Base-by-base conservation (phyloP, 257 asterid species). In the Echium plantagineum region DNA sequence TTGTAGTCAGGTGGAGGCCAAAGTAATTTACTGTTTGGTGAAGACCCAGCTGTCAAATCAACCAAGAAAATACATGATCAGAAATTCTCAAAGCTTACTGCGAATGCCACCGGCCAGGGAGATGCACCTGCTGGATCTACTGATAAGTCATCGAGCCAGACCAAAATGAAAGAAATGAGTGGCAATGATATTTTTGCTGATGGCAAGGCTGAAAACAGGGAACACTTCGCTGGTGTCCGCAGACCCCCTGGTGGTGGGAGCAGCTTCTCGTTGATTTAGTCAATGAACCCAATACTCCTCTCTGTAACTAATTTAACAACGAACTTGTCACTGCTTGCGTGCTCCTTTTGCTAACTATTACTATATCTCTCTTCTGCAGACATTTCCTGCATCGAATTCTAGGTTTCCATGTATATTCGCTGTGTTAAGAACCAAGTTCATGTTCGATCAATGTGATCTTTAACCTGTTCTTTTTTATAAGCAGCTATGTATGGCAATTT, bases 241-340 rank as follows among this genome's bases (percentile, higher is more conserved):
- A 71, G 81, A 71, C 96, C 96, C n/a, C 96, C 94, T 5, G 96
- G 96, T 19, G 95, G 95, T 2, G 94, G 80, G 74, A 90, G 96
- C 81, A 90, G 86, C 86, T 85, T 90, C 19, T 61, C 91, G 38
- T 74, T 90, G 79, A 81, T 83, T 72, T 89, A 80, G 68, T 21
- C 46, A 9, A 35, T 8, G 12, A 35, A 7, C 9, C 46, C 12
- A 5, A 12, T 35, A 7, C 46, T 35, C 12, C 46, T 35, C 46
- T 35, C 12, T 35, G 12, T 35, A 35, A 35, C 46, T 35, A 1
- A 13, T 35, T 35, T 35, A 35, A 6, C 2, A 13, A 28, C 5
- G 32, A 28, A 28, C 32, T 28, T 28, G 7, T 6, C 5, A 4
- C 6, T 35, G 46, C 46, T 35, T 7, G 7, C 7, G 46, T 35